phyloP scores from a whole-genome alignment of 257 asterid genomes.

The Voacanga thouarsii region DNA sequence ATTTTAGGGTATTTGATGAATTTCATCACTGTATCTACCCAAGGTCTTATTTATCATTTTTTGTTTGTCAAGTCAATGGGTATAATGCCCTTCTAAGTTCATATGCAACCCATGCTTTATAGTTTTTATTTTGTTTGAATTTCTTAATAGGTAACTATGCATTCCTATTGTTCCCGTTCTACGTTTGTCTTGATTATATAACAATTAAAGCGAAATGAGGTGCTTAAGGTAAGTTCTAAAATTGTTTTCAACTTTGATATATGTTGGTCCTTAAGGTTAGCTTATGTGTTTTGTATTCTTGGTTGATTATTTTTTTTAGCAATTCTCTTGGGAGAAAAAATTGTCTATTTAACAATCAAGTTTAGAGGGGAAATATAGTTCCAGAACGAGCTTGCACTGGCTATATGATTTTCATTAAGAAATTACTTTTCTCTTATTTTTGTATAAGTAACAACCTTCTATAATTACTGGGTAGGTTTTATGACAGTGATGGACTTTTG shows the following conservation, averaged over 20 bases:
- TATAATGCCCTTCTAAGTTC: too few species aligned
- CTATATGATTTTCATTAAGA: neutral
- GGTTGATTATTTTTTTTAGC: neutral
- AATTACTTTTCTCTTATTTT: neutral
- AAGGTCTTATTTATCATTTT: neutral
- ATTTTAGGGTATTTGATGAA: neutral
- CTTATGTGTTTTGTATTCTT: neutral
- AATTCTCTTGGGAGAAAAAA: neutral
- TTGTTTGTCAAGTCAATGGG: too few species aligned
- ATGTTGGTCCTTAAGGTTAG: too few species aligned
- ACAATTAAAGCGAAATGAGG: neutral
- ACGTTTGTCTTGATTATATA: too few species aligned
- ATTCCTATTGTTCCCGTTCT: neutral
- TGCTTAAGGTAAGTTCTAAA: neutral
- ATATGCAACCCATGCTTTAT: neutral
- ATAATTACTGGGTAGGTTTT: constrained; percentile 82
- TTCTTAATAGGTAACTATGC: neutral
- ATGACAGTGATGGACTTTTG: constrained; percentile 72
- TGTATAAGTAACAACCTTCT: constrained; percentile 87
- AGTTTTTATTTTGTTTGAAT: neutral
- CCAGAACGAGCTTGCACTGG: neutral
- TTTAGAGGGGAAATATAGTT: neutral
- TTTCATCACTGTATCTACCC: neutral
- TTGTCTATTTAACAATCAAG: neutral
- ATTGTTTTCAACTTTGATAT: neutral